Percentiles rank a stretch among this genome's conserved stretches.
Conservation (phyloP, 1,139 yeast species). For the Candida sp. region DNA sequence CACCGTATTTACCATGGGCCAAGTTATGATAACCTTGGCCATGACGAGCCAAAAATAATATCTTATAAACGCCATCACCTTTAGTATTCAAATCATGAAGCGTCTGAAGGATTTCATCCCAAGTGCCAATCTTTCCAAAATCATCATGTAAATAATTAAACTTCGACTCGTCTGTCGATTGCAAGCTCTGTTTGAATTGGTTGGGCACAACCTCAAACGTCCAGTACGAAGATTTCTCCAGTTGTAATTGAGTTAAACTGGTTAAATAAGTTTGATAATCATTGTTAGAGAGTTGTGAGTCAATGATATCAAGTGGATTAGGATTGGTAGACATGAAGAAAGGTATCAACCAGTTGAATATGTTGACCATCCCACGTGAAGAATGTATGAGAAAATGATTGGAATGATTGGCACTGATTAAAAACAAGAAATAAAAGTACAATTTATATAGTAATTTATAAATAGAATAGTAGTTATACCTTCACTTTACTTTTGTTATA, state of each 20-base stretch:
- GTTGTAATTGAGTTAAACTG: conserved; percentile 10
- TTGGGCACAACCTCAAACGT: conserved; percentile 34
- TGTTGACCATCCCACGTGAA: neutral
- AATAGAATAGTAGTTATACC: too few species aligned
- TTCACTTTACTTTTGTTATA: too few species aligned
- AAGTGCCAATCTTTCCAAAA: conserved; percentile 32
- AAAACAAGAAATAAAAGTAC: too few species aligned
- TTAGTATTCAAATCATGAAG: conserved; percentile 25
- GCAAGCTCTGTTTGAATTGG: conserved; percentile 34
- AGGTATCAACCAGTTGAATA: neutral
- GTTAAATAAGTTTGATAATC: conserved; percentile 13
- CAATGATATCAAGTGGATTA: conserved; percentile 10
- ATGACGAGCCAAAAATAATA: conserved; percentile 42
- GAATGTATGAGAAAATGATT: too few species aligned
- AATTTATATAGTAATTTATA: too few species aligned
- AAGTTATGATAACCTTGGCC: conserved; percentile 47
- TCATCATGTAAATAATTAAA: conserved; percentile 39
- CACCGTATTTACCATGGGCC: conserved; percentile 41
- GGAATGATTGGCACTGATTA: too few species aligned
- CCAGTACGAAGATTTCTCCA: conserved; percentile 20
- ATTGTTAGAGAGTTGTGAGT: conserved; percentile 9
- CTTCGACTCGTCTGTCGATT: conserved; percentile 31
- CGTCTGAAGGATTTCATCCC: conserved; percentile 26
- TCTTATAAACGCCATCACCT: conserved; percentile 25
- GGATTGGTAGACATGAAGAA: conserved; percentile 11